Percentiles rank a stretch among this genome's conserved stretches.
phyloP scores from a whole-genome alignment of 257 asterid species.

The Buddleja alternifolia region DNA sequence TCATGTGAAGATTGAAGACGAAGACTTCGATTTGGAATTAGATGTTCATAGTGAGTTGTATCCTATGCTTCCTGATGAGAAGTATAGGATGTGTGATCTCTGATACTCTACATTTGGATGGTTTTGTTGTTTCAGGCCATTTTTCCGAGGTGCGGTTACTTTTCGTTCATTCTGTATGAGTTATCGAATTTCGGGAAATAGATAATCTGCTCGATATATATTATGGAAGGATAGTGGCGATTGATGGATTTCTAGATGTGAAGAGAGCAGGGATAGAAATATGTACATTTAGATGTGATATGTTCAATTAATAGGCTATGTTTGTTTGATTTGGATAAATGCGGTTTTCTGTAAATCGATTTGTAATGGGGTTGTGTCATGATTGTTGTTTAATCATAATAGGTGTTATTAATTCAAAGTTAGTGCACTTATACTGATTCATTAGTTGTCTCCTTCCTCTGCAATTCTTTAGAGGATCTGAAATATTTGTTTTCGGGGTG shows the following conservation, averaged over 20 bases:
- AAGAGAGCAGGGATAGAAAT: neutral
- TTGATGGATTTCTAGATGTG: conserved; percentile 3
- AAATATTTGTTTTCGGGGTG: neutral
- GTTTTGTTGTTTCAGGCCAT: conserved; percentile 46
- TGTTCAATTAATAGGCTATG: neutral
- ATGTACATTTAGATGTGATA: neutral
- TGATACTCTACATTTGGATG: conserved; percentile 49
- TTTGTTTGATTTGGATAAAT: neutral
- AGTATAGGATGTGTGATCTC: conserved; percentile 69
- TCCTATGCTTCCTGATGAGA: conserved; percentile 58
- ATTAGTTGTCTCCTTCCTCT: no score
- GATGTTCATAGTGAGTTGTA: conserved; percentile 69
- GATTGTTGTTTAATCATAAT: no score
- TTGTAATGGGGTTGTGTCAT: no score
- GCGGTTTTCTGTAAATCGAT: no score
- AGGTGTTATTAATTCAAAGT: no score
- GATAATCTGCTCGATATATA: neutral
- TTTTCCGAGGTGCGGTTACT: conserved; percentile 52
- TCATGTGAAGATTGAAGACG: conserved; percentile 59
- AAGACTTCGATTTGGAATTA: conserved; percentile 45
- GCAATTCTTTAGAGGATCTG: no score
- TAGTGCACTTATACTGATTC: no score
- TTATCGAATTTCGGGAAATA: neutral
- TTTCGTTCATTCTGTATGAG: neutral
- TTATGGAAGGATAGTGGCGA: neutral